Base-by-base conservation (phyloP, 495 filamentous ascomycete species). In the Aspergillus olivimuriae region DNA sequence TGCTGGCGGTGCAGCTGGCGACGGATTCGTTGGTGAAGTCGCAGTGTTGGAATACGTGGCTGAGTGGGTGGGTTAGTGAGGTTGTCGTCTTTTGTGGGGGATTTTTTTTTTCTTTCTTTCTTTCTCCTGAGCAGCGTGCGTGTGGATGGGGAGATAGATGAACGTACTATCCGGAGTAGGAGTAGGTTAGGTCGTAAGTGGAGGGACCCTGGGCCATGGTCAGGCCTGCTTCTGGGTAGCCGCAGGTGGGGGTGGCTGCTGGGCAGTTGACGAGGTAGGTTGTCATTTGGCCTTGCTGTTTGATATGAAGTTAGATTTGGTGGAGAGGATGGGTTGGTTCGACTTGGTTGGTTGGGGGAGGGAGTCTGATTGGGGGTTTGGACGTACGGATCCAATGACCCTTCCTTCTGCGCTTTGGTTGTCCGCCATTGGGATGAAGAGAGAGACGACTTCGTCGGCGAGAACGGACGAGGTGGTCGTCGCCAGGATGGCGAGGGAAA, bases 11-110 rank as follows among this genome's bases (percentile, higher is more conserved):
- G 56, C 64, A 68, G 23, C 55, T 59, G 35, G 60, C 47, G 39
- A 48, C 60, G 46, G 64, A 65, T 33, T 58, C 61, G 41, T 58
- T 52, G 8, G 47, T 45, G 44, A 58, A 30, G n/a, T 50, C 46
- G 62, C 64, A 68, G 33, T 52, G 53, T 46, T 62, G 35, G 33
- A 46, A 53, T 32, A 53, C 56, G 22, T 43, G 46, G 44, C 59
- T 66, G 41, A 11, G 4, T 11, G 18, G 43, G 14, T n/a, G 28
- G 36, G 38, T 48, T 32, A 55, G 44, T 41, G n/a, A 35, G 34
- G 20, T 20, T 18, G n/a, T n/a, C n/a, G n/a, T n/a, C n/a, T n/a
- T n/a, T n/a, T n/a, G n/a, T n/a, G n/a, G n/a, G n/a, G n/a, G n/a
- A n/a, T n/a, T n/a, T n/a, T n/a, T n/a, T n/a, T n/a, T n/a, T n/a